These are phyloP conservation scores for Pseudozyma sp. DNA, from an alignment of 1,284 basidiomycete species.

Conservation along the genomic window DNA sequence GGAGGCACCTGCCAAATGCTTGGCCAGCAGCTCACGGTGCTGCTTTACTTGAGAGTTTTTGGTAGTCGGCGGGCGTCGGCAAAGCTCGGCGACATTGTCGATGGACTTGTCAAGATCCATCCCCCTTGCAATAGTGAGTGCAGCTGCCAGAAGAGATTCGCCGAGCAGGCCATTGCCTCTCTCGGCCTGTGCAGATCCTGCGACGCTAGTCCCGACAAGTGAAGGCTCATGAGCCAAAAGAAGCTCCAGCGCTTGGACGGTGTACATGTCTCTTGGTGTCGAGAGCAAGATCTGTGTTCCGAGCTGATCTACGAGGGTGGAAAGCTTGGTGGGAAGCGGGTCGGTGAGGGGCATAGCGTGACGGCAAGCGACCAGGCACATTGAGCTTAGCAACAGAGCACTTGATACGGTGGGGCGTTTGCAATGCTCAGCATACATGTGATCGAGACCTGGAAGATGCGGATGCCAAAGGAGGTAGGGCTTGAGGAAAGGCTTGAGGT, in stretches of 20 bases:
- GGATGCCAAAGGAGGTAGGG: slow-evolving; percentile 50
- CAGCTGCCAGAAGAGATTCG: slow-evolving; percentile 41
- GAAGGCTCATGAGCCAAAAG: slow-evolving; percentile 51
- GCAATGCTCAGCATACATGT: slow-evolving; percentile 30
- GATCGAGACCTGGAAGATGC: slow-evolving; percentile 36
- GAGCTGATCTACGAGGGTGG: slow-evolving; percentile 43
- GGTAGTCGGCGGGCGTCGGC: slow-evolving; percentile 3
- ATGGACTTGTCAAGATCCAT: slow-evolving; percentile 51
- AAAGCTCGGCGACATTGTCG: slow-evolving; percentile 27
- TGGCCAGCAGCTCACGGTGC: slow-evolving; percentile 20
- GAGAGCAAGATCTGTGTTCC: slow-evolving; percentile 48
- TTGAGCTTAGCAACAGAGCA: slow-evolving; percentile 43
- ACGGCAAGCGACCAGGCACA: slow-evolving; percentile 45
- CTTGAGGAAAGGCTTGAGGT: slow-evolving; percentile 41
- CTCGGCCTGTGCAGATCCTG: slow-evolving; percentile 33
- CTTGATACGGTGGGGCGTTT: slow-evolving; percentile 33
- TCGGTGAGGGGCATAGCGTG: slow-evolving; percentile 48
- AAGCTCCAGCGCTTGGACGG: slow-evolving; percentile 45
- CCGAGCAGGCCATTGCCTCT: slow-evolving; percentile 46
- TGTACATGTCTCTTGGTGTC: slow-evolving; percentile 42
- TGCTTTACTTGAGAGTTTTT: slow-evolving; percentile 7
- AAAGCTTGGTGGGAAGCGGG: slow-evolving; percentile 33
- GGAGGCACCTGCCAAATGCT: slow-evolving; percentile 35
- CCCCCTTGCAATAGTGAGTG: slow-evolving; percentile 41
- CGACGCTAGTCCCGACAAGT: slow-evolving; percentile 42